Base-by-base conservation (phyloP, 495 filamentous ascomycete species). In the Podospora fimiseda region DNA sequence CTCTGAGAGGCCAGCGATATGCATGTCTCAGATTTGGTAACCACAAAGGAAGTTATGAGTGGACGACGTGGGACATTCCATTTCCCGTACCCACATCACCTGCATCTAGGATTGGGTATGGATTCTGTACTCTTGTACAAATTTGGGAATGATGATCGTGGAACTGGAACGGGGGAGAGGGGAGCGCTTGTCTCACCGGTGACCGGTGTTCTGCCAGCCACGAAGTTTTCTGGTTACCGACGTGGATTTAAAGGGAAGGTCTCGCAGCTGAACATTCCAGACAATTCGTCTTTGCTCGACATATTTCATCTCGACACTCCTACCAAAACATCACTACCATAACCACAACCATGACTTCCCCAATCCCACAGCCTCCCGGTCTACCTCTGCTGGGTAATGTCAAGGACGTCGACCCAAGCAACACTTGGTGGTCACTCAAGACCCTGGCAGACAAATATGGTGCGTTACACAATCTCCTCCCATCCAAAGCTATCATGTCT, bases 321-420 rank as follows among this genome's bases (percentile, higher is more conserved):
- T 6, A 33, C 27, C 27, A 33, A 33, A 11, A 33, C 27, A 33
- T 41, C 39, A 41, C 4, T n/a, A 18, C 39, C 39, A 41, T 41
- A 7, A n/a, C 14, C 11, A 33, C 3, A 50, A 60, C 21, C 50
- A 75, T 74, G 72, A 64, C 71, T 19, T 63, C 60, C 8, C 67
- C 72, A 21, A 87, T 88, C 52, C 86, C 86, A 9, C 73, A 79
- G 51, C 86, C 85, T 20, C 78, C 80, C 15, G 84, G 84, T 4
- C 55, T 88, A 15, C 86, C 85, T 0, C 51, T 89, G 22, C 58
- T 89, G 4, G 86, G 86, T 1, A 89, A 89, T 60, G 61, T 88
- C 37, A 78, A 80, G 27, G 78, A 85, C 48, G 57, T 89, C 45
- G 74, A 85, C 53, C 71, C 77, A 1, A 75, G 66, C 42, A 79